Conservation (phyloP, 371 early-diverging fungal genomes). For the Mortierella sp. region DNA sequence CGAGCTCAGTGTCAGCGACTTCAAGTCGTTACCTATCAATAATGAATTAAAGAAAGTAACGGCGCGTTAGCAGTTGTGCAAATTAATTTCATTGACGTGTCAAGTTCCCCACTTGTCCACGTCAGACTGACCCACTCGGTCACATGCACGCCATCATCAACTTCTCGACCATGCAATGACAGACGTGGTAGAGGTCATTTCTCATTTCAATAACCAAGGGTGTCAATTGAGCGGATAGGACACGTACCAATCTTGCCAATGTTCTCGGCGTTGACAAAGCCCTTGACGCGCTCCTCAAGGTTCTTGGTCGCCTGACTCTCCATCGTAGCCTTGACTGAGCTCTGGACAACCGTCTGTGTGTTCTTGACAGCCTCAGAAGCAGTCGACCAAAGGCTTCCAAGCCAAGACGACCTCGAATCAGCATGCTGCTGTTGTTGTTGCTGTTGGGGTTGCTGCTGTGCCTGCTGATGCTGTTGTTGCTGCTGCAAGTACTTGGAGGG, state of each 20-base stretch:
- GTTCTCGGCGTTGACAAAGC: conserved; percentile 72
- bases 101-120: background rate
- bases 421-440: conserved; percentile 31
- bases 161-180: background rate
- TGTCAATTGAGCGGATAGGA: background rate
- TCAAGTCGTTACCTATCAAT: conserved; percentile 61
- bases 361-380: conserved; percentile 60
- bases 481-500: conserved; percentile 48
- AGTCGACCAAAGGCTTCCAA: conserved; percentile 56
- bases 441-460: conserved; percentile 33
- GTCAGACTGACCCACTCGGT: background rate
- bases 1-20: conserved; percentile 60
- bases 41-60: background rate
- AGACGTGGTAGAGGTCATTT: background rate
- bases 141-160: conserved; percentile 8
- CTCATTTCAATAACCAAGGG: background rate
- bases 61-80: background rate
- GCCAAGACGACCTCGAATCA: conserved; percentile 49
- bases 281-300: conserved; percentile 72
- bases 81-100: background rate
- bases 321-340: conserved; percentile 60
- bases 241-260: conserved; percentile 73
- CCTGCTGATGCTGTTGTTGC: conserved; percentile 16
- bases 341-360: conserved; percentile 58
- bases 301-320: conserved; percentile 63